phyloP scores from a whole-genome alignment of 352 stramenopile genomes.

The Globisporangium paroecandrum region DNA sequence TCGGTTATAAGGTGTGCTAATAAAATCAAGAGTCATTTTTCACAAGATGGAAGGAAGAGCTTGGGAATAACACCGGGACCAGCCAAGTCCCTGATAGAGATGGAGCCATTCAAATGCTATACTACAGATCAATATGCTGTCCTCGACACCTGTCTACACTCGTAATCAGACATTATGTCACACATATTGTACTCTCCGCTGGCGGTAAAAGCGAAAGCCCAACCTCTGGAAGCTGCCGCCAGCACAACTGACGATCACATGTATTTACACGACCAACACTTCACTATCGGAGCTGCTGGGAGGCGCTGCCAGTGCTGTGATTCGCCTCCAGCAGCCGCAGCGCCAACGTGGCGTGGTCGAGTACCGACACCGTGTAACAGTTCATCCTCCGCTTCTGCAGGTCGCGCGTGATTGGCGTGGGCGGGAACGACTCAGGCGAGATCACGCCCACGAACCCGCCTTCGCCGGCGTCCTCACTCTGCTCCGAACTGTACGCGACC shows the following conservation, averaged over 20 bases:
- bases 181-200: background rate
- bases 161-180: background rate
- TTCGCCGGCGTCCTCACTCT: slow-evolving; percentile 22
- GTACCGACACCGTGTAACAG: slow-evolving; percentile 69
- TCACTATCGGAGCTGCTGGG: slow-evolving; percentile 2
- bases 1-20: background rate
- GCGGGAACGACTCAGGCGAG: slow-evolving; percentile 76
- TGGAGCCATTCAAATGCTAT: background rate
- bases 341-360: slow-evolving; percentile 72
- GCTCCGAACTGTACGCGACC: slow-evolving; percentile 38
- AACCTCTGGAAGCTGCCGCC: background rate
- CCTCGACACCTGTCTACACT: background rate
- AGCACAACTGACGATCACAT: background rate
- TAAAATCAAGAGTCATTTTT: background rate
- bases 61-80: no score
- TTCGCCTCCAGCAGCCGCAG: slow-evolving; percentile 53
- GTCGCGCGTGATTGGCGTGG: slow-evolving; percentile 74
- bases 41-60: background rate
- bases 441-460: slow-evolving; percentile 43
- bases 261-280: background rate
- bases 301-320: background rate
- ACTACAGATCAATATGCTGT: background rate
- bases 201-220: background rate
- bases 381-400: slow-evolving; percentile 68
- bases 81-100: background rate